These are phyloP conservation scores for Kwoniella heveanensis DNA, from an alignment of 768 basidiomycete species.

Conservation along the genomic window DNA sequence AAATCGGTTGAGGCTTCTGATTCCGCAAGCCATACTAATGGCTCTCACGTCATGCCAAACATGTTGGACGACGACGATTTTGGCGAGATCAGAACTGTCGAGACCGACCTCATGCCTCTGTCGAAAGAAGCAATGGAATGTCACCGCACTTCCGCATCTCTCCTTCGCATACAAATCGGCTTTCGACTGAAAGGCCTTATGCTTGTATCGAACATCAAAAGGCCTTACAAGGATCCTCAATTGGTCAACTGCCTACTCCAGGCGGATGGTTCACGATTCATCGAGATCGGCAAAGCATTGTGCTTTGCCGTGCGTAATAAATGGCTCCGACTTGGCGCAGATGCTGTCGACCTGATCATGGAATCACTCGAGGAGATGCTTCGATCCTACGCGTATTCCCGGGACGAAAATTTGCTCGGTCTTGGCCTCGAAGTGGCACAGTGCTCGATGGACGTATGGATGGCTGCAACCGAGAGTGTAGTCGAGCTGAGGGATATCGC, in stretches of 20 bases:
- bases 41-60: slow-evolving; percentile 5
- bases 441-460: slow-evolving; percentile 65
- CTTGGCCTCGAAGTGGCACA: slow-evolving; percentile 67
- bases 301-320: slow-evolving; percentile 64
- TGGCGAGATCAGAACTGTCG: slow-evolving; percentile 44
- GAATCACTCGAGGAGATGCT: slow-evolving; percentile 64
- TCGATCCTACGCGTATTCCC: slow-evolving; percentile 62
- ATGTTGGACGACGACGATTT: slow-evolving; percentile 48
- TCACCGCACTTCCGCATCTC: slow-evolving; percentile 21
- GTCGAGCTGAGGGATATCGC: slow-evolving; percentile 60
- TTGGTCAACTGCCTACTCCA: slow-evolving; percentile 52
- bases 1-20: slow-evolving; percentile 8
- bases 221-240: slow-evolving; percentile 33
- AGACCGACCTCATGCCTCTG: slow-evolving; percentile 44
- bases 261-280: slow-evolving; percentile 61
- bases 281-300: slow-evolving; percentile 64
- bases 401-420: slow-evolving; percentile 63
- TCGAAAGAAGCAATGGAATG: slow-evolving; percentile 41
- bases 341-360: slow-evolving; percentile 63
- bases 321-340: slow-evolving; percentile 62
- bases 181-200: slow-evolving; percentile 30
- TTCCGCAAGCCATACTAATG: neutral
- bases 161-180: slow-evolving; percentile 28
- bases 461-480: slow-evolving; percentile 58
- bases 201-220: slow-evolving; percentile 9